Evolutionary conservation across 139 green algal genomes (phyloP).

Genomic region (Ettlia oleoabundans): DNA sequence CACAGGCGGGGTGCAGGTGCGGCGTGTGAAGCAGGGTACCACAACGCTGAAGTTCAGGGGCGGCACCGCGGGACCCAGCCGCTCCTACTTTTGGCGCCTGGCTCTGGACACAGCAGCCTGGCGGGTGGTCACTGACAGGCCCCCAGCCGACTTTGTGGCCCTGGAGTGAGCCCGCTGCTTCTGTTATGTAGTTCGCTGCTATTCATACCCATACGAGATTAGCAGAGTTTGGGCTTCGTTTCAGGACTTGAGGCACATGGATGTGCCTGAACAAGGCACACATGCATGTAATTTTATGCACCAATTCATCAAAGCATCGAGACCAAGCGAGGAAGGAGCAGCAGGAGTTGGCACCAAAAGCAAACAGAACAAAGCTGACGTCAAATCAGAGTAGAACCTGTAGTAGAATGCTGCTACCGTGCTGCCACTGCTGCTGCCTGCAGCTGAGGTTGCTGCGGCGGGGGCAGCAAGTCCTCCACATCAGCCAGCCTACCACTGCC

Average conservation of each 20-base stretch:
- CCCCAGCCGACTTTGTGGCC: background rate
- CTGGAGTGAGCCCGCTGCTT: background rate
- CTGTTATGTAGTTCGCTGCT: background rate
- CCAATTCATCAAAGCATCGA: no score
- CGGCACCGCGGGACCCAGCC: background rate
- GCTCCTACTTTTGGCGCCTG: slow-evolving; percentile 28
- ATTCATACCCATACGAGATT: no score
- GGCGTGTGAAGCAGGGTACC: slow-evolving; percentile 24
- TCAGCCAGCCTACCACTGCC: slow-evolving; percentile 6
- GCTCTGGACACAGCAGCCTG: background rate
- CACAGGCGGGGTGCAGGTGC: slow-evolving; percentile 20
- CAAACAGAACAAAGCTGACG: no score
- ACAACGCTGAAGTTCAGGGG: slow-evolving; percentile 6
- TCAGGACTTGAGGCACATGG: no score
- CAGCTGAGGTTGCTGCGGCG: background rate
- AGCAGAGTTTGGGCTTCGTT: no score
- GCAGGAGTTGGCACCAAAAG: no score
- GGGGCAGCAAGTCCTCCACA: slow-evolving; percentile 22
- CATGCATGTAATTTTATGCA: no score
- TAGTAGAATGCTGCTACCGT: background rate
- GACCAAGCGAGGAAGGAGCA: no score
- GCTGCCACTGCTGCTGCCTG: background rate
- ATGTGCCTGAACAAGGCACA: no score
- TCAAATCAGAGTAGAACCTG: no score
- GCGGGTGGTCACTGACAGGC: slow-evolving; percentile 25